Base-by-base conservation (phyloP, 352 stramenopile genomes). In the Phytophthora melonis region DNA sequence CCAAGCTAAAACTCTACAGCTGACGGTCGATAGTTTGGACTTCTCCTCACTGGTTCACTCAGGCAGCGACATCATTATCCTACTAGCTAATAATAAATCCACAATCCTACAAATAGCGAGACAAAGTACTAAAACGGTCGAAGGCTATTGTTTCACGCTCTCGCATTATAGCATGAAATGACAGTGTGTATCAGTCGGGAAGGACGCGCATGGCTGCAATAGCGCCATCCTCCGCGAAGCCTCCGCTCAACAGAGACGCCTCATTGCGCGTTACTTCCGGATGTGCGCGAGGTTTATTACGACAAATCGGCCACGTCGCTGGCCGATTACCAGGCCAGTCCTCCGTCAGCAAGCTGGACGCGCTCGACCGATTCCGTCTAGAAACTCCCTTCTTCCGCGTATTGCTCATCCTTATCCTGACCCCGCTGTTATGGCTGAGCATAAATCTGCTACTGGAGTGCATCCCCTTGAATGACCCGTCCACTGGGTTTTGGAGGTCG, bases 271-370 rank as follows among this genome's bases (percentile, higher is more conserved):
- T 34, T 49, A 1, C 72, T 41, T 39, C 36, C 52, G 0, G 19
- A 34, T 39, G 54, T 30, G 8, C 14, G 5, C 23, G n/a, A 2
- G 36, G 34, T 8, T 39, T 59, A 27, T 39, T 59, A 27, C 64
- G 5, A 27, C 30, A 27, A 39, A 34, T 64, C 2, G 6, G 8
- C 9, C 50, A 19, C 0, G 53, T 78, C 47, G 43, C 45, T 21
- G 71, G 71, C 13, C 53, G 66, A 23, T 41, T 82, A 23, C 63
- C 68, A 11, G 75, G 73, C 0, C 68, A 84, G 1, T 67, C 71
- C 57, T 81, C 72, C 4, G 63, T 85, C 3, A 82, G 75, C 54
- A 84, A 84, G 41, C 54, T 80, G 8, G 65, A 80, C 8, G 59
- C 69, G 25, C 77, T 82, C 4, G 36, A 74, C 2, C 21, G 36